Percentiles rank a stretch among this genome's conserved stretches.
phyloP scores from a whole-genome alignment of 768 basidiomycete species.

The Kondoa malvinella region DNA sequence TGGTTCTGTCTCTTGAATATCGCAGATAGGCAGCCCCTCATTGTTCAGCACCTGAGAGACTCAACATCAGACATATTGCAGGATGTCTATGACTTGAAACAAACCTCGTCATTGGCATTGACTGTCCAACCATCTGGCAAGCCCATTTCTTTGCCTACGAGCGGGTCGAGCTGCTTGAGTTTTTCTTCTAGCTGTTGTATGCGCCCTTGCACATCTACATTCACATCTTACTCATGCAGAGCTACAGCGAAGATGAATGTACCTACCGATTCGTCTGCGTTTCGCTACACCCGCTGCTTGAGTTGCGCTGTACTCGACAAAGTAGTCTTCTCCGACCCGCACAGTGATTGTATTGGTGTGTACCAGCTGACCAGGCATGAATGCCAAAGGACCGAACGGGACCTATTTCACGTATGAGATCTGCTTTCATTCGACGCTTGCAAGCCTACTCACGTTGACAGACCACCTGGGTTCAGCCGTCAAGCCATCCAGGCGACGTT shows the following conservation, averaged over 20 bases:
- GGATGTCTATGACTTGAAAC: background rate
- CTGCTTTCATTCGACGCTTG: background rate
- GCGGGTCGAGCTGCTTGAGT: background rate
- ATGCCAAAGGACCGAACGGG: slow-evolving; percentile 22
- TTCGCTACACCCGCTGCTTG: background rate
- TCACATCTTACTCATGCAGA: background rate
- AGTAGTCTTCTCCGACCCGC: background rate
- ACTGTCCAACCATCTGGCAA: background rate
- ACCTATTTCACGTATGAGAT: slow-evolving; percentile 7
- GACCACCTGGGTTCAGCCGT: slow-evolving; percentile 1
- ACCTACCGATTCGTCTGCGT: background rate
- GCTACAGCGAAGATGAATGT: background rate
- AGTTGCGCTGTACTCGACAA: slow-evolving; percentile 1
- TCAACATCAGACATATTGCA: background rate
- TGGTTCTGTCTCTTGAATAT: background rate
- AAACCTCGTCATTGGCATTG: background rate
- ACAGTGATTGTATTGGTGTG: slow-evolving; percentile 23
- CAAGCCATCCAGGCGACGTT: background rate
- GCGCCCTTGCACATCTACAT: background rate
- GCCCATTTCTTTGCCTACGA: background rate
- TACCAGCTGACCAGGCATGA: slow-evolving; percentile 19
- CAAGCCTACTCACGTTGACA: background rate
- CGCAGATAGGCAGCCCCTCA: background rate
- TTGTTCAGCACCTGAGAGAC: background rate
- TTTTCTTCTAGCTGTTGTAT: background rate